A percentile compares a stretch with the other conserved stretches of the same genome.
Conservation (phyloP, 139 green algal genomes). For the Micractinium sp. region DNA sequence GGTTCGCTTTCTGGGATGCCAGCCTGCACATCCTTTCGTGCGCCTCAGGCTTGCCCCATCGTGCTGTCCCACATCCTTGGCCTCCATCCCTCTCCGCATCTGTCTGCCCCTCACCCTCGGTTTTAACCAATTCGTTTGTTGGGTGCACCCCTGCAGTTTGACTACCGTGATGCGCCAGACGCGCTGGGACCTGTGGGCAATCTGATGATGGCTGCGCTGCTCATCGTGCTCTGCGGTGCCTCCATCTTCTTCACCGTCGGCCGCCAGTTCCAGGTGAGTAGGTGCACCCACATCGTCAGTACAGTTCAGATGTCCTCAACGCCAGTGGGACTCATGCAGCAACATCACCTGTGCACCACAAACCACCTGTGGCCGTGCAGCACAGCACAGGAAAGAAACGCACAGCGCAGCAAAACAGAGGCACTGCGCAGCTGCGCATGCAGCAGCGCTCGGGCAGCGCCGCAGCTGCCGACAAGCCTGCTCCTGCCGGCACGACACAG, state of each 20-base stretch:
- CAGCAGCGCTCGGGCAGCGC: too few species aligned
- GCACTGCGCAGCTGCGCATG: too few species aligned
- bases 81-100: neutral
- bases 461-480: too few species aligned
- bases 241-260: conserved; percentile 16
- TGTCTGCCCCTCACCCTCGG: too few species aligned
- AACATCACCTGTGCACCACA: neutral
- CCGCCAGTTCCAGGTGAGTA: conserved; percentile 11
- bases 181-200: conserved; percentile 14
- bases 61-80: neutral
- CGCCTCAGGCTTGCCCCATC: neutral
- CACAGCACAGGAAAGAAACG: neutral
- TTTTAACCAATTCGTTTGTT: neutral
- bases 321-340: too few species aligned
- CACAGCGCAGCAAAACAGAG: neutral
- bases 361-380: too few species aligned
- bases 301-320: too few species aligned
- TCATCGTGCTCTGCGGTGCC: conserved; percentile 11
- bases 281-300: too few species aligned
- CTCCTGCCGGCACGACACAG: too few species aligned
- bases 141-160: neutral
- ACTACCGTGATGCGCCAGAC: neutral
- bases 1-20: too few species aligned
- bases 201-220: neutral
- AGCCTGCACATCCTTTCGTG: neutral